Base-by-base conservation (phyloP, 495 filamentous ascomycete genomes). In the Podospora pseudocomata region DNA sequence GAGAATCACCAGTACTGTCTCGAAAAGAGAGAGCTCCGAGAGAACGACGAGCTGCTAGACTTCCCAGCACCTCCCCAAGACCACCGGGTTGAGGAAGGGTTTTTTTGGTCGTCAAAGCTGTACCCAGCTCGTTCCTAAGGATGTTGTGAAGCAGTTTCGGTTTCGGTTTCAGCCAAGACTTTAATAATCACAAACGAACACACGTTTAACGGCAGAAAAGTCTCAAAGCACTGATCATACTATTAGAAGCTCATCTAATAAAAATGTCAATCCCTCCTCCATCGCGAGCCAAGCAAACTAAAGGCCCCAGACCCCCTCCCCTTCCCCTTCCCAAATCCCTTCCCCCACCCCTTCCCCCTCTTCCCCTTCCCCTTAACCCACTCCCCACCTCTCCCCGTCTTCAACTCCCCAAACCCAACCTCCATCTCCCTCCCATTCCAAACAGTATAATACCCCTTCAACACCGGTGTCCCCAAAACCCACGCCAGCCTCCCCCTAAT, bases 361-460 rank as follows among this genome's bases (percentile, higher is more conserved):
- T 3, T 13, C 15, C 39, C 39, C 13, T 49, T 49, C 13, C 39
- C 39, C 9, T 49, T 49, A 3, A 2, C 39, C 7, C 15, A 49
- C 5, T 16, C 39, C 39, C 39, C 39, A 6, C 15, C 13, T 20
- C 55, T n/a, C 4, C 6, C 55, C 55, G 13, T 5, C 55, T 13
- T 58, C 55, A 61, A 11, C 59, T 61, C 28, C 28, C 59, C 68
- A 54, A 72, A 76, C 7, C 73, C 73, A 13, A 76, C 20, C 39
- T 62, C 66, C 54, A 64, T 60, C 0, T 68, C 65, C 6, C 30
- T 49, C 2, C 58, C 68, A 60, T 77, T 68, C 74, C 72, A 76
- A 3, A 72, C 69, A 1, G 75, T 76, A 34, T 74, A 75, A 32
- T 73, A 77, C 19, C 63, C 59, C 66, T 72, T 67, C 13, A 77